Evolutionary conservation across 2,329 filamentous ascomycete species (phyloP), one percentile per base, ranked within the genome.

Genomic region (Cryphonectria nitschkei): DNA sequence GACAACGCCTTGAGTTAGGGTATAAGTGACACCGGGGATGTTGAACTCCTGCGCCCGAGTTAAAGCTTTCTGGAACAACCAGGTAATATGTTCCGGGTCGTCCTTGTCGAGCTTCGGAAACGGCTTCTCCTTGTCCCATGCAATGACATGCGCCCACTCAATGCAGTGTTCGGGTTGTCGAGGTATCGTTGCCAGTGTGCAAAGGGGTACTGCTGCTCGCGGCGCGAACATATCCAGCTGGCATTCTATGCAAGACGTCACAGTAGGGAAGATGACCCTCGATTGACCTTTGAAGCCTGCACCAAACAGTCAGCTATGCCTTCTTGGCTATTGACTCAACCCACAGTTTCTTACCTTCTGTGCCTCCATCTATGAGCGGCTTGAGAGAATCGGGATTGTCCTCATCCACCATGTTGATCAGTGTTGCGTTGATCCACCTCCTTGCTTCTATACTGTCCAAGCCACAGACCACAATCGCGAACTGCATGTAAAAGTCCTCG

Each of bases 171-270:
- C 95, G 0, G 96, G 96, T 79, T 99, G 96, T 19, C 96, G 92
- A 13, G 96, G 96, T 75, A 99, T 98, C 26, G 94, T 97, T 22
- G 96, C 96, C 70, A 99, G 90, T 3, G 96, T 99, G 81, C 96
- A 99, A 39, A 99, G 91, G 0, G 96, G 96, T 0, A 99, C 95
- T 19, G 96, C 94, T n/a, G 94, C 93, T 68, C 95, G 89, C n/a
- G 96, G 97, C 0, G 96, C 95, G 80, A 98, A 95, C 93, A 99
- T 98, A 79, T 98, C 96, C 39, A 99, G 89, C 79, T 99, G 96
- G 78, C 96, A 99, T 84, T 99, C 96, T 77, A 99, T 97, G 80
- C 96, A 99, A 32, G 94, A 97, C 26, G 95, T 97, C 77, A 99
- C 88, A 5, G 93, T 95, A 0, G 96, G 96, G 32, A 98, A 85